These are phyloP conservation scores for Candida namnaoensis DNA, from an alignment of 805 yeast genomes.

Conservation along the genomic window DNA sequence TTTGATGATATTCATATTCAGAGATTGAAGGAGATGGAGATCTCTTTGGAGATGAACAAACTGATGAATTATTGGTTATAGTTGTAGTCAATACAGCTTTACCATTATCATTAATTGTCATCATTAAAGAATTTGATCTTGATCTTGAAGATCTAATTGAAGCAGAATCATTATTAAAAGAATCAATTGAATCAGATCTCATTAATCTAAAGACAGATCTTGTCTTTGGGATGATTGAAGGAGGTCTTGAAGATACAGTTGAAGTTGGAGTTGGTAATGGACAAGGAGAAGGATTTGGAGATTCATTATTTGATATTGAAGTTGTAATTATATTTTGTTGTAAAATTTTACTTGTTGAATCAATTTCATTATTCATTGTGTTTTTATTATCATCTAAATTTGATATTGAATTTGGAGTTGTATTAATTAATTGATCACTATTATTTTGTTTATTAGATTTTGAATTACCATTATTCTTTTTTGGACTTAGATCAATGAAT, in stretches of 20 bases:
- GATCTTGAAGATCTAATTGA: not conserved
- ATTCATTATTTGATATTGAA: no score
- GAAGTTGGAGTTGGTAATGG: not conserved
- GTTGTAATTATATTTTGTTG: no score
- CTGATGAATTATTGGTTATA: conserved; percentile 1
- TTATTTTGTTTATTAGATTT: no score
- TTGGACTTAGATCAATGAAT: conserved; percentile 20
- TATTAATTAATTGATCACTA: no score
- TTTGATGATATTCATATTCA: conserved; percentile 2
- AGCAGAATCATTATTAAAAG: not conserved
- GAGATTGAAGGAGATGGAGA: conserved; percentile 17
- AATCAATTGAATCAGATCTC: not conserved
- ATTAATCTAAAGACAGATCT: not conserved
- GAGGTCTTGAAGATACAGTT: not conserved
- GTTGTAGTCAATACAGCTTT: conserved; percentile 10
- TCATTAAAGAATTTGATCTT: conserved; percentile 9
- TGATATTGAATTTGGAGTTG: conserved; percentile 77
- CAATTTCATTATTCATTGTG: no score
- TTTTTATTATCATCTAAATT: conserved; percentile 50
- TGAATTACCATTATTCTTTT: conserved; percentile 12
- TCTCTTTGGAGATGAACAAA: conserved; percentile 1
- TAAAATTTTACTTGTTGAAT: no score
- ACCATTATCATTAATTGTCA: conserved; percentile 12
- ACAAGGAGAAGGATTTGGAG: not conserved
- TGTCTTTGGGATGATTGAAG: not conserved